phyloP scores from a whole-genome alignment of 805 yeast species.

The Saccharomycopsis sp. region DNA sequence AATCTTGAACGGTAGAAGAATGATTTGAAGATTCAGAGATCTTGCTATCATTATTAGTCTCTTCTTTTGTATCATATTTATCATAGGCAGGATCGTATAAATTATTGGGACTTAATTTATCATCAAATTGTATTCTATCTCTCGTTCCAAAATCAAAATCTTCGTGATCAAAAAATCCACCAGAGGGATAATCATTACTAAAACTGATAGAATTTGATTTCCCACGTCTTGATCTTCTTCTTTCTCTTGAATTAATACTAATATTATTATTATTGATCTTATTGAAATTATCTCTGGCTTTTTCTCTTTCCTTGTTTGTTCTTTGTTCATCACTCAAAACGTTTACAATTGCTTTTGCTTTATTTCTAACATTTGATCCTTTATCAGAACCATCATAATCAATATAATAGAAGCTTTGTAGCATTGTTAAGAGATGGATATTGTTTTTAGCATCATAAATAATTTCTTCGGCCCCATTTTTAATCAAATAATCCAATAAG shows the following conservation, averaged over 20 bases:
- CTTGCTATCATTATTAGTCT: no score
- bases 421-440: constrained; percentile 70
- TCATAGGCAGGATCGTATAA: no score
- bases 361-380: constrained; percentile 88
- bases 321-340: constrained; percentile 37
- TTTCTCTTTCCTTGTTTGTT: constrained; percentile 15
- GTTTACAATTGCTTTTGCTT: constrained; percentile 65
- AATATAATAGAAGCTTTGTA: constrained; percentile 86
- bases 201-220: constrained; percentile 35
- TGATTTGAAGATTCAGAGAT: no score
- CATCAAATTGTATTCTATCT: no score
- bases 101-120: no score
- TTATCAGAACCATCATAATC: constrained; percentile 93
- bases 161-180: constrained; percentile 7
- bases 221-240: constrained; percentile 44
- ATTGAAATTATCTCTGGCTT: constrained; percentile 18
- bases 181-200: constrained; percentile 26
- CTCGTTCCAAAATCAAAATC: no score
- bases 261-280: constrained; percentile 1
- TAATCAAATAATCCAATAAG: constrained; percentile 79
- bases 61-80: no score
- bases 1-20: no score
- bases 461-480: constrained; percentile 89
- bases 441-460: constrained; percentile 91
- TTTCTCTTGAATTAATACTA: neutral